Conservation (phyloP, 75 land plant genomes). For the Selaginella tamariscina region DNA sequence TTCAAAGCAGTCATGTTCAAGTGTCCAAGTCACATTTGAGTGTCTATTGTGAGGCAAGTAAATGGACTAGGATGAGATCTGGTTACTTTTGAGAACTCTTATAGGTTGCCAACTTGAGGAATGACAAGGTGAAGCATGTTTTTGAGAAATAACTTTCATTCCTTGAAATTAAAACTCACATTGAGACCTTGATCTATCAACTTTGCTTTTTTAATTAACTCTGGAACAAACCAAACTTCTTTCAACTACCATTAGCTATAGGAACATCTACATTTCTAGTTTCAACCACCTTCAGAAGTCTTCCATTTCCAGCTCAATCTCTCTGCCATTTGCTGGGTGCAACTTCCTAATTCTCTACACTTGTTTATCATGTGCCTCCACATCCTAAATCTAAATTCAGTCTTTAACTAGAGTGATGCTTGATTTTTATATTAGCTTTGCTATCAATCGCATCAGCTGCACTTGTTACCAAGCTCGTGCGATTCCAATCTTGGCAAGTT, state of each 20-base stretch:
- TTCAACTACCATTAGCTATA: neutral
- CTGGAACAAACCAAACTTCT: neutral
- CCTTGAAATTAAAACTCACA: neutral
- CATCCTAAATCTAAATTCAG: neutral
- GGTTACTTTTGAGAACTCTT: neutral
- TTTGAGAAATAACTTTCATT: too few relatives aligned
- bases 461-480: neutral
- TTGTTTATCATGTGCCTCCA: neutral
- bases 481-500: too few relatives aligned
- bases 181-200: too few relatives aligned
- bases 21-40: neutral
- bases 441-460: neutral
- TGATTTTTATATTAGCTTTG: neutral
- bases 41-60: neutral
- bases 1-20: neutral
- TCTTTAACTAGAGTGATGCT: neutral
- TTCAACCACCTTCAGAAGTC: neutral
- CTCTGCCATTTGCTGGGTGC: neutral
- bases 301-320: neutral
- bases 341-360: neutral
- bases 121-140: too few relatives aligned
- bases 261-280: neutral
- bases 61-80: neutral
- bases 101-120: neutral
- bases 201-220: too few relatives aligned